phyloP scores from a whole-genome alignment of 1,284 basidiomycete genomes.

The Peniophora sp. region DNA sequence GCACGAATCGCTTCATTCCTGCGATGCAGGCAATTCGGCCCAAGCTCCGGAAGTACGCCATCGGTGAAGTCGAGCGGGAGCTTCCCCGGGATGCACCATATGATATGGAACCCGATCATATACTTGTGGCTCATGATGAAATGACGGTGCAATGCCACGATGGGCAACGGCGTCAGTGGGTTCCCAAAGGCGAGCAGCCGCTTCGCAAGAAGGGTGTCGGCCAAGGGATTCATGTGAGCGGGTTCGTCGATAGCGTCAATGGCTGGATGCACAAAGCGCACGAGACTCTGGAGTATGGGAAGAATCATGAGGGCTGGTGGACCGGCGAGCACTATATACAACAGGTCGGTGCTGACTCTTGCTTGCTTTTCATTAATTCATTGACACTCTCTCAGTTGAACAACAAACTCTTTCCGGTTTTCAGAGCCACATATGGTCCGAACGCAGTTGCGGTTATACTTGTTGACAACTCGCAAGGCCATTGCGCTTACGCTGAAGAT shows the following conservation, averaged over 20 bases:
- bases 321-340: constrained; percentile 28
- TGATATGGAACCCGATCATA: constrained; percentile 14
- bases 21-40: constrained; percentile 15
- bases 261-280: constrained; percentile 11
- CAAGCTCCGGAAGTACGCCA: constrained; percentile 17
- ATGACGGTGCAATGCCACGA: constrained; percentile 30
- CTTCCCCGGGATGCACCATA: background rate
- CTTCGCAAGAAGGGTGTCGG: constrained; percentile 29
- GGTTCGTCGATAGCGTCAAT: constrained; percentile 11
- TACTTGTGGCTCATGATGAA: constrained; percentile 28
- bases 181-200: constrained; percentile 22
- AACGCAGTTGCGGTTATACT: constrained; percentile 26
- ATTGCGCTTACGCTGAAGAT: constrained; percentile 28
- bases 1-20: constrained; percentile 19
- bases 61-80: constrained; percentile 17
- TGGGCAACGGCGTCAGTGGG: constrained; percentile 22
- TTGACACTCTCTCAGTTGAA: constrained; percentile 7
- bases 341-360: constrained; percentile 19
- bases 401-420: constrained; percentile 29
- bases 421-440: constrained; percentile 20
- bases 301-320: constrained; percentile 38
- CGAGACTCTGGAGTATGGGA: constrained; percentile 29
- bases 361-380: background rate
- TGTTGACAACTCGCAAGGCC: constrained; percentile 33
- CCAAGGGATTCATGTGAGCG: constrained; percentile 12